Percentiles rank a stretch among this genome's conserved stretches.
Conservation (phyloP, 2,329 filamentous ascomycete genomes). For the Penicillium sp. region DNA sequence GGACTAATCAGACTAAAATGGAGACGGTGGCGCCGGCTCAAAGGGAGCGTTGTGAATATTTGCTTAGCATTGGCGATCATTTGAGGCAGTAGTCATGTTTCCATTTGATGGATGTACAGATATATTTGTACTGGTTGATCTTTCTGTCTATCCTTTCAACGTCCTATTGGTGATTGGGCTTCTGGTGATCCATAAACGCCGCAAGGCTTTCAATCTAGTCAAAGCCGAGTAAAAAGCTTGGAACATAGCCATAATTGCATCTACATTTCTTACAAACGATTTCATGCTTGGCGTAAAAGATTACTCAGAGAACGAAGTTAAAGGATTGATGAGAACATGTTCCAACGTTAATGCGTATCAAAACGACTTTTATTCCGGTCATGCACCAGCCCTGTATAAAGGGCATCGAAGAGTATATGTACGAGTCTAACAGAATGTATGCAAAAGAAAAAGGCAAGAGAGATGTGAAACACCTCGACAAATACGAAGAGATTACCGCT, state of each 20-base stretch:
- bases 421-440: slow-evolving; percentile 16
- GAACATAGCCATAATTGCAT: too few relatives aligned
- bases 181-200: too few relatives aligned
- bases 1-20: slow-evolving; percentile 48
- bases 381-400: slow-evolving; percentile 17
- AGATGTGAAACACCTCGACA: neutral
- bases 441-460: slow-evolving; percentile 12
- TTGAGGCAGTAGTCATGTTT: slow-evolving; percentile 44
- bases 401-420: slow-evolving; percentile 15
- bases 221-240: too few relatives aligned
- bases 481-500: slow-evolving; percentile 39
- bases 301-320: neutral
- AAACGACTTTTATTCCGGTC: slow-evolving; percentile 22
- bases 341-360: slow-evolving; percentile 1
- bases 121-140: neutral
- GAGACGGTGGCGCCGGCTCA: slow-evolving; percentile 44
- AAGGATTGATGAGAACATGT: neutral
- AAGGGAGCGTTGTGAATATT: slow-evolving; percentile 49
- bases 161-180: neutral
- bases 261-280: too few relatives aligned
- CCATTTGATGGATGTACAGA: neutral
- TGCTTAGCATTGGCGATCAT: slow-evolving; percentile 48
- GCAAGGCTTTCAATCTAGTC: too few relatives aligned
- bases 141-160: neutral
- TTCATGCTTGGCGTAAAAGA: too few relatives aligned